Conservation (phyloP, 2,329 filamentous ascomycete species). For the Neoarthrinium moseri region DNA sequence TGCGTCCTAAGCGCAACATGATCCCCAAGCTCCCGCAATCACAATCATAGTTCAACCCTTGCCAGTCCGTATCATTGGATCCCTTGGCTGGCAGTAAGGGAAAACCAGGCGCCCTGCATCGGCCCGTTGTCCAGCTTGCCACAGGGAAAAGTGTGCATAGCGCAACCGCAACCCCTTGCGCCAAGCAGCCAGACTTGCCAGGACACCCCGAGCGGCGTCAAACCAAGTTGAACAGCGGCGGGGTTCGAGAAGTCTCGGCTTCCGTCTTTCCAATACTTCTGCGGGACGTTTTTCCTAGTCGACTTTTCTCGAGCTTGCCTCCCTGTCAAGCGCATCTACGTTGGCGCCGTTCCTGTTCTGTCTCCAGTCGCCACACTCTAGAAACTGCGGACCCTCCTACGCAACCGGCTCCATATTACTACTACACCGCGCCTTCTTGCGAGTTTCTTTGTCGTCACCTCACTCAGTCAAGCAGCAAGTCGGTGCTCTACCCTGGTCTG, state of each 20-base stretch:
- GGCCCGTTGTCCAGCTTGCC: conserved; percentile 6
- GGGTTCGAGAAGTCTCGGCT: no score
- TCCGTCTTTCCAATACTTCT: no score
- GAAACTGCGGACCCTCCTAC: conserved; percentile 1
- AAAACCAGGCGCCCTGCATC: conserved; percentile 3
- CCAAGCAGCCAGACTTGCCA: no score
- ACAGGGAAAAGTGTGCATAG: no score
- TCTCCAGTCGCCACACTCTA: not conserved
- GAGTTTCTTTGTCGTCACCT: conserved; percentile 6
- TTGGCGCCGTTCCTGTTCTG: not conserved
- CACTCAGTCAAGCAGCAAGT: conserved; percentile 2
- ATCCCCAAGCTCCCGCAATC: no score
- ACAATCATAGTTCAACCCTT: no score
- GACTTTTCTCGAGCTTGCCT: not conserved
- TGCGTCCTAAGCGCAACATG: no score
- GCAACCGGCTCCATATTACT: conserved; percentile 3
- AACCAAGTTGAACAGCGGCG: no score
- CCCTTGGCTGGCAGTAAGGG: not conserved
- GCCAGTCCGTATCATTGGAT: conserved; percentile 2
- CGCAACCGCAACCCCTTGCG: no score
- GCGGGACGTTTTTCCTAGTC: no score
- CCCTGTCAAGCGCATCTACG: not conserved
- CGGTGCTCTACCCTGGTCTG: not conserved
- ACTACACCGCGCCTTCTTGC: conserved; percentile 1
- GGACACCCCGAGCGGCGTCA: no score